A percentile compares a stretch with the other conserved stretches of the same genome.
These are phyloP conservation scores for Rubroboletus pulcherrimus DNA, from an alignment of 768 basidiomycete genomes.

Conservation along the genomic window DNA sequence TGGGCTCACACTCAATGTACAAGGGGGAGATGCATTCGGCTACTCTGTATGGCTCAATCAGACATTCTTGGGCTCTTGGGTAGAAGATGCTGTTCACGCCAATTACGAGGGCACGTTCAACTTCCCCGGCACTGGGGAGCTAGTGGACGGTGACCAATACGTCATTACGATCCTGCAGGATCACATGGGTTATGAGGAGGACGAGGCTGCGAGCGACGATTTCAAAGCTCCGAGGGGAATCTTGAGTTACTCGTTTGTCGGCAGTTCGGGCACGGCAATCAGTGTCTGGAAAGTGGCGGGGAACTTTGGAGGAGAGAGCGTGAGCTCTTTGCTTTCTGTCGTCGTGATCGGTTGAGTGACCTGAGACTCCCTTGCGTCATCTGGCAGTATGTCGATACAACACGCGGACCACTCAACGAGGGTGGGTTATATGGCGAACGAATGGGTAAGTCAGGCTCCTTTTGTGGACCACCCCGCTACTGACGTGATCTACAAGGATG, in stretches of 20 bases:
- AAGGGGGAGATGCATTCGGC: slow-evolving; percentile 46
- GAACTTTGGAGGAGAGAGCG: slow-evolving; percentile 46
- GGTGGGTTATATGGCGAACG: slow-evolving; percentile 57
- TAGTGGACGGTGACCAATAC: slow-evolving; percentile 31
- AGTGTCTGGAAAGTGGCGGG: slow-evolving; percentile 48
- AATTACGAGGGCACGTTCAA: slow-evolving; percentile 17
- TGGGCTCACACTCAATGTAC: slow-evolving; percentile 38
- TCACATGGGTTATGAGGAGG: slow-evolving; percentile 51
- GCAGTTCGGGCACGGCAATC: slow-evolving; percentile 37
- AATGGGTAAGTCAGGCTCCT: slow-evolving; percentile 27
- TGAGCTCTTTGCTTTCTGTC: slow-evolving; percentile 17
- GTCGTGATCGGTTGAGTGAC: not conserved
- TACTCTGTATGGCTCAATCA: slow-evolving; percentile 50
- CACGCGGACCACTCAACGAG: slow-evolving; percentile 56
- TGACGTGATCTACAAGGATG: slow-evolving; percentile 33
- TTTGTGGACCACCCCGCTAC: not conserved
- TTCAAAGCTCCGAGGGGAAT: slow-evolving; percentile 51
- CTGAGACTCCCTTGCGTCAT: not conserved
- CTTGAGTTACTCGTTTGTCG: slow-evolving; percentile 43
- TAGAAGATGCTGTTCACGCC: slow-evolving; percentile 14
- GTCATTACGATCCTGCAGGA: slow-evolving; percentile 51
- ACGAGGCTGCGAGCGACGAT: slow-evolving; percentile 41
- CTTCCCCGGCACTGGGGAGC: not conserved
- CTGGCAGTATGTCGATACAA: slow-evolving; percentile 43
- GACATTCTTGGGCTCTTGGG: slow-evolving; percentile 43